phyloP scores from a whole-genome alignment of 73 alveolate species.

The Tetrahymena elliotti region DNA sequence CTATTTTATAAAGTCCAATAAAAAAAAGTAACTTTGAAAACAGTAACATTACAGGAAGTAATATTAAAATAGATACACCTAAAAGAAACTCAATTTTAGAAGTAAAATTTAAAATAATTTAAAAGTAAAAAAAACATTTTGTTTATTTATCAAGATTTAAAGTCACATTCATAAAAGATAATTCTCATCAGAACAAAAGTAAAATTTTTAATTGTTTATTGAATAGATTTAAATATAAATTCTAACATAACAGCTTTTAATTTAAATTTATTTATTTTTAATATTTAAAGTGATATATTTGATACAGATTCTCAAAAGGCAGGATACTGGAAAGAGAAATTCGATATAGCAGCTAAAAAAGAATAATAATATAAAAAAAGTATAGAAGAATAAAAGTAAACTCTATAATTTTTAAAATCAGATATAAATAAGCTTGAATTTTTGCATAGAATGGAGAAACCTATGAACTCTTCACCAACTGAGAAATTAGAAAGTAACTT shows the following conservation, averaged over 20 bases:
- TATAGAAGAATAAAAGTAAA: neutral
- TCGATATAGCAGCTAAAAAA: neutral
- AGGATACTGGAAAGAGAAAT: neutral
- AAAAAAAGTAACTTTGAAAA: neutral
- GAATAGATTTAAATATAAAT: neutral
- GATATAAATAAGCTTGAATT: neutral
- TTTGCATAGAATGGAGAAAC: neutral
- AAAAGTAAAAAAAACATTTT: neutral
- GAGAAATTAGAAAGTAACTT: neutral
- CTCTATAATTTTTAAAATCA: neutral
- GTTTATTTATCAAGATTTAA: neutral
- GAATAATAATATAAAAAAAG: neutral
- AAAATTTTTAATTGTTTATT: neutral
- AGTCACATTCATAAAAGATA: neutral
- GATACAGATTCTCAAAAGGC: neutral
- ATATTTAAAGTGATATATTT: neutral
- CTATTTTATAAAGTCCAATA: neutral
- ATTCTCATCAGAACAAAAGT: neutral
- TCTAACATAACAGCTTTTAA: neutral
- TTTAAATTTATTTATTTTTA: neutral
- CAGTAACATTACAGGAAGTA: neutral
- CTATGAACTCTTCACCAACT: neutral
- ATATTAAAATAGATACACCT: neutral
- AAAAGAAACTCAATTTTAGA: neutral
- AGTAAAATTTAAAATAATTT: neutral